Evolutionary conservation across 2,329 filamentous ascomycete genomes (phyloP), one percentile per base, ranked within the genome.

Genomic region (Diplodia mutila): DNA sequence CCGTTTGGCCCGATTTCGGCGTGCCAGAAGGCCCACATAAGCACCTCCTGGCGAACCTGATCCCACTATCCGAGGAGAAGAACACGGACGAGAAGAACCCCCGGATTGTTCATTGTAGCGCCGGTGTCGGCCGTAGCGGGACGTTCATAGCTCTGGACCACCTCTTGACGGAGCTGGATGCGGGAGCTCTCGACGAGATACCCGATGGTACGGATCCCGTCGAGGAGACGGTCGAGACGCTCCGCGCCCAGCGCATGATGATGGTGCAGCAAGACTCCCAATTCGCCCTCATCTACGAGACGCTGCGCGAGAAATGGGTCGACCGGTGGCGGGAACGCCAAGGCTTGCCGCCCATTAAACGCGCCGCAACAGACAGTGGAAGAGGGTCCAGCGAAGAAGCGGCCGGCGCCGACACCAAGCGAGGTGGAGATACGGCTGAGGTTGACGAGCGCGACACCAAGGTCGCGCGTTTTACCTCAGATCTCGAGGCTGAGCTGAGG

Each of bases 111-210:
- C 84, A 85, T 68, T 85, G 84, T 82, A 97, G 92, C 75, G 95
- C 95, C 8, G 95, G 95, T 48, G 94, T 99, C 16, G 95, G 95
- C 14, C 89, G 95, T 66, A 97, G 92, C 8, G 95, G 95, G 39
- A 98, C 95, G 0, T 99, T 98, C 76, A 97, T 99, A 74, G 91
- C 93, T 1, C 86, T 99, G n/a, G 95, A 98, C 79, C 93, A 96
- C 78, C 86, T 99, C 29, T 85, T 97, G 70, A 86, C 89, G 42
- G 93, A 97, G 78, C 85, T 98, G 11, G 89, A 92, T 29, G 86
- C 89, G 6, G 94, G 93, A 61, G 85, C 89, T 25, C 80, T 97
- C 61, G 84, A 85, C 68, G 69, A 52, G 12, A 46, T 66, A 29
- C 79, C 82, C 11, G 80, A 83, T 12, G 80, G 84, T 55, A 75